Evolutionary conservation across 192 early-diverging fungal genomes (phyloP).

Genomic region (Umbelopsis isabellina): DNA sequence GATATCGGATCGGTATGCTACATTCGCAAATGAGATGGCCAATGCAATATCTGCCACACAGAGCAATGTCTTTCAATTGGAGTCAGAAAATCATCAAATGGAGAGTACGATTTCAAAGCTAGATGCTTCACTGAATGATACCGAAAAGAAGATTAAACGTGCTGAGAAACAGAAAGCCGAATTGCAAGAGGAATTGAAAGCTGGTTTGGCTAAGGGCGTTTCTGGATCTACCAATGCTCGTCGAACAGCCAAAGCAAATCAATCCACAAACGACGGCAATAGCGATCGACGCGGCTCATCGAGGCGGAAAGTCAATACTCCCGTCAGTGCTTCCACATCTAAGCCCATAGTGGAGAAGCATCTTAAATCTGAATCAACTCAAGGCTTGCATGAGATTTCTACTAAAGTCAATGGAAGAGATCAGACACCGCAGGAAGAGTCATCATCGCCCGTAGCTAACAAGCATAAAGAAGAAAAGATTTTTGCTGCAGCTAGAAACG

Average conservation of each 20-base stretch:
- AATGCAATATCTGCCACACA: neutral
- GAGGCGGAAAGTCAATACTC: too few species aligned
- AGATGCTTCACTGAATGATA: neutral
- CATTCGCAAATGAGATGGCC: conserved; percentile 10
- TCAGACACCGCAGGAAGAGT: neutral
- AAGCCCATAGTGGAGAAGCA: too few species aligned
- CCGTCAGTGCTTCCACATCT: too few species aligned
- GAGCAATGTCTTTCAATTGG: neutral
- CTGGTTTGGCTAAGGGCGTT: neutral
- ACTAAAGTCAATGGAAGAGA: neutral
- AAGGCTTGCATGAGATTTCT: neutral
- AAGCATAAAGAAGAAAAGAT: neutral
- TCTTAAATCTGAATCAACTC: too few species aligned
- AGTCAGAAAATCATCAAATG: neutral
- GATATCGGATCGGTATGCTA: conserved; percentile 2
- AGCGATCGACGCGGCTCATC: too few species aligned
- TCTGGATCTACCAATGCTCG: too few species aligned
- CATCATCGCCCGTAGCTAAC: neutral
- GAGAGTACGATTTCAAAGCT: neutral
- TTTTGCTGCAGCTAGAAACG: neutral
- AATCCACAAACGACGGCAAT: too few species aligned
- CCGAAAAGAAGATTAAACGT: neutral
- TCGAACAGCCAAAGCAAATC: too few species aligned
- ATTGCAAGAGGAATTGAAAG: neutral
- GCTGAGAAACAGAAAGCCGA: neutral